Evolutionary conservation across 805 yeast genomes (phyloP).

Genomic region (Sporopachydermia lactativora): DNA sequence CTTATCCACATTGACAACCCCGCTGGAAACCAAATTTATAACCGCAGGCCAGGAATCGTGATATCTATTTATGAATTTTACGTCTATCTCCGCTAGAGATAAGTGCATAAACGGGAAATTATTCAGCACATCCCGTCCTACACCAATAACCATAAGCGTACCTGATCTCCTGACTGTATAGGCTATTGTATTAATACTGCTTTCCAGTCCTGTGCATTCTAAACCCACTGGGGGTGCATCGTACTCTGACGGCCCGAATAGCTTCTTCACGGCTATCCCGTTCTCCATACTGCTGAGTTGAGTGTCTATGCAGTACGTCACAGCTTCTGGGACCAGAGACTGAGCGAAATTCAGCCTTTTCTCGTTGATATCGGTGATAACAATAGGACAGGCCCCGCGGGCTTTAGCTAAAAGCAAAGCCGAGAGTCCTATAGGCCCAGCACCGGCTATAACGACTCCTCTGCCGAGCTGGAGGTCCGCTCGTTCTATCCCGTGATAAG

Average conservation of each 20-base stretch:
- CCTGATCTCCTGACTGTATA: constrained; percentile 35
- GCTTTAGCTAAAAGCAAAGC: constrained; percentile 34
- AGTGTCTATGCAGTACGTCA: constrained; percentile 27
- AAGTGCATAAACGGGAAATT: constrained; percentile 41
- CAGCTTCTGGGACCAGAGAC: constrained; percentile 29
- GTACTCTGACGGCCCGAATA: constrained; percentile 23
- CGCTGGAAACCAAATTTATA: constrained; percentile 31
- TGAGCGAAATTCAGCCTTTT: constrained; percentile 33
- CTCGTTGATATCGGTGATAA: constrained; percentile 32
- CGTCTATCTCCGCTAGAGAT: constrained; percentile 36
- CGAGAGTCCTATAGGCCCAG: constrained; percentile 46
- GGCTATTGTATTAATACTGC: constrained; percentile 31
- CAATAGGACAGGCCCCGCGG: constrained; percentile 38
- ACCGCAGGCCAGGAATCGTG: constrained; percentile 45
- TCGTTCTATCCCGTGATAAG: constrained; percentile 35
- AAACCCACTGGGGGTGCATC: constrained; percentile 29
- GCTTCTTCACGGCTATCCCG: constrained; percentile 22
- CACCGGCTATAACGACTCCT: constrained; percentile 35
- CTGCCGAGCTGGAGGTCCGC: constrained; percentile 35
- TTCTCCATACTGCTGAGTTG: constrained; percentile 22
- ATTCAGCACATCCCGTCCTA: constrained; percentile 31
- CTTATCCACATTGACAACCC: constrained; percentile 28
- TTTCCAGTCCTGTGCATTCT: constrained; percentile 43
- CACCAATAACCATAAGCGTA: constrained; percentile 33
- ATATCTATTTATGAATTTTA: constrained; percentile 39